Percentiles rank a stretch among this genome's conserved stretches.
Conservation (phyloP, 2,329 filamentous ascomycete species). For the Cladophialophora exuberans region DNA sequence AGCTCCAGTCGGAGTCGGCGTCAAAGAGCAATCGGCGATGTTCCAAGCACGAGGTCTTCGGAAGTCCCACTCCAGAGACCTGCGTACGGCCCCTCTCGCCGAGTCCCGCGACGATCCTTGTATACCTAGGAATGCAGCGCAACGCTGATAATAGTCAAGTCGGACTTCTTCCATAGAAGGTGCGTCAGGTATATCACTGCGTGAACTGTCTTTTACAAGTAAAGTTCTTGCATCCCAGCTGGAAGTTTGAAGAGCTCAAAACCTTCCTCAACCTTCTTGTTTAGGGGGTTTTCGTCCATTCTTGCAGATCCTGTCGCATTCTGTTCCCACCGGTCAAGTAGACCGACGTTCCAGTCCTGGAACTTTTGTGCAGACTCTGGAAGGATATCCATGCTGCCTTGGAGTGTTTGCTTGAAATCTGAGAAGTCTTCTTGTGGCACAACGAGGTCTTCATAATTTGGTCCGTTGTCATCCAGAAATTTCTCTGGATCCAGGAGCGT, state of each 20-base stretch:
- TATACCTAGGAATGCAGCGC: no score
- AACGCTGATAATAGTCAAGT: neutral
- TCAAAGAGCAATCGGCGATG: no score
- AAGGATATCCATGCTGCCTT: conserved; percentile 49
- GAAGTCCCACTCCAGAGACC: no score
- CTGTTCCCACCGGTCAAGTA: conserved; percentile 52
- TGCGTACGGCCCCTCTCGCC: no score
- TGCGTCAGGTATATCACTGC: neutral
- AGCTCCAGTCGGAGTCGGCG: no score
- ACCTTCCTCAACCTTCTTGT: conserved; percentile 28
- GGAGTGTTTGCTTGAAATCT: conserved; percentile 39
- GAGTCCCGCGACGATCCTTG: no score
- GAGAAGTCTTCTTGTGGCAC: conserved; percentile 37
- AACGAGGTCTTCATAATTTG: conserved; percentile 53
- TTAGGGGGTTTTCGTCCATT: conserved; percentile 33
- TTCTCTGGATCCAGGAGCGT: conserved; percentile 37
- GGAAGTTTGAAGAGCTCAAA: conserved; percentile 29
- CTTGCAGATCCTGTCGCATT: conserved; percentile 27
- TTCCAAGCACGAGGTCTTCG: no score
- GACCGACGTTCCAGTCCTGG: conserved; percentile 58
- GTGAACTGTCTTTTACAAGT: conserved; percentile 9
- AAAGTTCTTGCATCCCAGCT: conserved; percentile 27
- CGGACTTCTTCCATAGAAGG: neutral
- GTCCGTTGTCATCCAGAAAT: conserved; percentile 41
- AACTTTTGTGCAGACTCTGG: conserved; percentile 56